A percentile compares a stretch with the other conserved stretches of the same genome.
phyloP scores from a whole-genome alignment of 2,329 filamentous ascomycete genomes.

The Metarhizium rileyi region DNA sequence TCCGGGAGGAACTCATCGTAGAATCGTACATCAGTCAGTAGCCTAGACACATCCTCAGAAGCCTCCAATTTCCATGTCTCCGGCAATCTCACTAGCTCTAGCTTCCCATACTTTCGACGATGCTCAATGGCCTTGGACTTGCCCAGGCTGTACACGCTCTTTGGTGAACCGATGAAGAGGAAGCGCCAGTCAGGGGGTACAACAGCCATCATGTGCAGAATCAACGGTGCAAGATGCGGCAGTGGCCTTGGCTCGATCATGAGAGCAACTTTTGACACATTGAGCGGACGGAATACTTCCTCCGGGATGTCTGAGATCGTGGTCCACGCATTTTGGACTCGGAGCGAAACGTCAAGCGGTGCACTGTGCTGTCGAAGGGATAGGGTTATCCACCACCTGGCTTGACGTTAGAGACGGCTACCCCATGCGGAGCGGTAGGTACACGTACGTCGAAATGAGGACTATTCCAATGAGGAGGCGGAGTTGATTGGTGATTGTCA shows the following conservation, averaged over 20 bases:
- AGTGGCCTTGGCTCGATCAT: slow-evolving; percentile 40
- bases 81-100: slow-evolving; percentile 40
- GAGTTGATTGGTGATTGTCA: slow-evolving; percentile 13
- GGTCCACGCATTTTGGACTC: slow-evolving; percentile 29
- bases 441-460: background rate
- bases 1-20: slow-evolving; percentile 41
- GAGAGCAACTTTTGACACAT: slow-evolving; percentile 41
- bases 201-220: slow-evolving; percentile 42
- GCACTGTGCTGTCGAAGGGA: too few species aligned
- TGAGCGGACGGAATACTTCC: slow-evolving; percentile 18
- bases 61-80: slow-evolving; percentile 34
- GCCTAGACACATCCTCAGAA: slow-evolving; percentile 37
- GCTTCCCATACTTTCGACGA: slow-evolving; percentile 40
- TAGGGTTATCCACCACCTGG: too few species aligned
- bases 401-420: too few species aligned
- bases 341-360: slow-evolving; percentile 24
- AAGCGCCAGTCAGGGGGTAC: slow-evolving; percentile 46
- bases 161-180: slow-evolving; percentile 39
- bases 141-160: slow-evolving; percentile 35
- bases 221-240: slow-evolving; percentile 37
- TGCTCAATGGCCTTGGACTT: slow-evolving; percentile 36
- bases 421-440: background rate
- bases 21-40: slow-evolving; percentile 41
- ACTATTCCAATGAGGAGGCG: slow-evolving; percentile 12
- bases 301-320: slow-evolving; percentile 30